Evolutionary conservation across 2,329 filamentous ascomycete genomes (phyloP).

Genomic region (Neoscytalidium dimidiatum): DNA sequence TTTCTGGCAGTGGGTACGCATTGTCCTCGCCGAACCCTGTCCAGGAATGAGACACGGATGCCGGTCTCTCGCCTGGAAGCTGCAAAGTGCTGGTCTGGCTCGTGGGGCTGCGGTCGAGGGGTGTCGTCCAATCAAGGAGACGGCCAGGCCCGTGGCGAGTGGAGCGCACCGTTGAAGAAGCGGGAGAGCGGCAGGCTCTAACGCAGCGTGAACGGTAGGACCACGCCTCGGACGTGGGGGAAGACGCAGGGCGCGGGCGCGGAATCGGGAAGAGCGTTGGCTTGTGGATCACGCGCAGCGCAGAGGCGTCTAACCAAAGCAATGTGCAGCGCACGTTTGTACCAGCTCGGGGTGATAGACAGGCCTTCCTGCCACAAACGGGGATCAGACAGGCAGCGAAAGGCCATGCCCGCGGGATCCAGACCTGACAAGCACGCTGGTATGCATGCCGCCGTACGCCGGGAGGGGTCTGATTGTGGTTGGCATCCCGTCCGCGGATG

Average conservation of each 20-base stretch:
- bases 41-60: neutral
- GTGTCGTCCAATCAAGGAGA: neutral
- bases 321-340: neutral
- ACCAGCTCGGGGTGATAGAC: neutral
- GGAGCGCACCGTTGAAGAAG: conserved; percentile 17
- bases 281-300: neutral
- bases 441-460: neutral
- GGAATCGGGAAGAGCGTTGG: conserved; percentile 6
- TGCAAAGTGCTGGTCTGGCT: neutral
- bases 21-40: neutral
- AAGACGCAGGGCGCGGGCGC: conserved; percentile 9
- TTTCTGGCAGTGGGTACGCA: neutral
- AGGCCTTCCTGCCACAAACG: conserved; percentile 3
- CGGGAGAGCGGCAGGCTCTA: conserved; percentile 10
- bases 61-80: neutral
- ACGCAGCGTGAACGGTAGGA: neutral
- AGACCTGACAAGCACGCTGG: neutral
- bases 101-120: neutral
- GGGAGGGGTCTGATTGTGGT: neutral
- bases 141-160: neutral
- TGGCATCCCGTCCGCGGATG: neutral
- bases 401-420: neutral
- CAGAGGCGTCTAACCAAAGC: neutral
- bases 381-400: neutral
- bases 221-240: neutral